These are phyloP conservation scores for Ambispora gerdemannii DNA, from an alignment of 192 early-diverging fungal species.

Conservation along the genomic window DNA sequence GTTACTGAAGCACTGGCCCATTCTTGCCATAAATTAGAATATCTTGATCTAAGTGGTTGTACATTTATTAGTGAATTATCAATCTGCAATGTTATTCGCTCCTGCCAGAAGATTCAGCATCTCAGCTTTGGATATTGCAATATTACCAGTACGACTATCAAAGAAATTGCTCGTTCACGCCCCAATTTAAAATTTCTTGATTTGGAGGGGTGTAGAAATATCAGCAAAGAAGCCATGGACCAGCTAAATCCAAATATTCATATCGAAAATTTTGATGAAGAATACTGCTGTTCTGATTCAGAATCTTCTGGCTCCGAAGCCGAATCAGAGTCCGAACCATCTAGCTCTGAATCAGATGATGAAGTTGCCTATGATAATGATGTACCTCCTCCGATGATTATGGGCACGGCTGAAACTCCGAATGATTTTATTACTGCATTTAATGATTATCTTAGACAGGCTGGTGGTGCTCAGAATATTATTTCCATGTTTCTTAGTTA, in stretches of 20 bases:
- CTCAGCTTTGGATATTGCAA: not conserved
- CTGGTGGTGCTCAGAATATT: no score
- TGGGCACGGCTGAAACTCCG: no score
- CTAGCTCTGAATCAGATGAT: no score
- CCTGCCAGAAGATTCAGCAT: not conserved
- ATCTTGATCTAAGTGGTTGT: not conserved
- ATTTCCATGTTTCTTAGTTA: no score
- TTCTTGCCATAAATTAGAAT: conserved; percentile 11
- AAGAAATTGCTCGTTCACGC: conserved; percentile 8
- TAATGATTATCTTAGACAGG: no score
- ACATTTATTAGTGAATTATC: not conserved
- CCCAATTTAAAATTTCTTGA: conserved; percentile 13
- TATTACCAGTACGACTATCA: not conserved
- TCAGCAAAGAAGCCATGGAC: conserved; percentile 3
- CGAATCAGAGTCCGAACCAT: no score
- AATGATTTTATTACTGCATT: no score
- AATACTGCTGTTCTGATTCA: no score
- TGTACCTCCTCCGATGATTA: no score
- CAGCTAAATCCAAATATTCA: conserved; percentile 7
- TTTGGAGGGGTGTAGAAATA: no score
- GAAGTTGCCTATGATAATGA: no score
- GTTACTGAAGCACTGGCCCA: conserved; percentile 7
- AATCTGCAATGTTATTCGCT: conserved; percentile 11
- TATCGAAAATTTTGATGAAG: not conserved
- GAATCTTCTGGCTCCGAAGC: no score